Evolutionary conservation across 164 flowering plant genomes (phyloP), one percentile per base, ranked within the genome.

Genomic region (Tetracentron sinense): DNA sequence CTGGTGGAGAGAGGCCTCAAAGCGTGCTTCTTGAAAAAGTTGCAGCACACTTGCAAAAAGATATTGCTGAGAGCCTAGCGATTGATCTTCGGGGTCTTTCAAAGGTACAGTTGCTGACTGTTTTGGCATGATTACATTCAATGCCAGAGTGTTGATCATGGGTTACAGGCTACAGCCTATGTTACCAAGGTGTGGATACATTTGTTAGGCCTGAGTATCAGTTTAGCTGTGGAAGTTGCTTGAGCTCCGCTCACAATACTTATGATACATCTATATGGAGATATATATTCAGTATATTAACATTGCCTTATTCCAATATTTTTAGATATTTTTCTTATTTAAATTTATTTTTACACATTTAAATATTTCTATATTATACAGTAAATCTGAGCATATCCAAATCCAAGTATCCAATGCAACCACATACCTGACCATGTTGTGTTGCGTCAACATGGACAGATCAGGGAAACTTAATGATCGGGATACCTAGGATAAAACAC

Each of bases 21-120:
- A 79, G 81, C 68, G 60, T 83, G 62, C 80, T 92, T 68, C 86
- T 92, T 62, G 95, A 92, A 71, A 88, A 83, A 72, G 78, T 89
- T 61, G 91, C 93, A 26, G 72, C 66, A 23, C 85, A 86, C 69
- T 72, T 92, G 79, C 85, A 76, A 60, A 82, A 79, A 69, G 80
- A 74, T 55, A 65, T 57, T 25, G 61, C 77, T 7, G 73, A 79
- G 58, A 78, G 73, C 77, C 62, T 80, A 11, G 65, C 82, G 59
- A 69, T 92, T 73, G 91, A 89, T 73, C 79, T 89, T 56, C 86
- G 74, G 56, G 96, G 92, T 3, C 89, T 89, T 47, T 78, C 95
- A 60, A 81, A 84, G 96, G 98, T 89, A 75, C 11, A 17, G 14
- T 51, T 57, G 26, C 23, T 35, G 16, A 26, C 56, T 26, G 33